phyloP scores from a whole-genome alignment of 495 filamentous ascomycete genomes.

The Neurospora sublineolata region DNA sequence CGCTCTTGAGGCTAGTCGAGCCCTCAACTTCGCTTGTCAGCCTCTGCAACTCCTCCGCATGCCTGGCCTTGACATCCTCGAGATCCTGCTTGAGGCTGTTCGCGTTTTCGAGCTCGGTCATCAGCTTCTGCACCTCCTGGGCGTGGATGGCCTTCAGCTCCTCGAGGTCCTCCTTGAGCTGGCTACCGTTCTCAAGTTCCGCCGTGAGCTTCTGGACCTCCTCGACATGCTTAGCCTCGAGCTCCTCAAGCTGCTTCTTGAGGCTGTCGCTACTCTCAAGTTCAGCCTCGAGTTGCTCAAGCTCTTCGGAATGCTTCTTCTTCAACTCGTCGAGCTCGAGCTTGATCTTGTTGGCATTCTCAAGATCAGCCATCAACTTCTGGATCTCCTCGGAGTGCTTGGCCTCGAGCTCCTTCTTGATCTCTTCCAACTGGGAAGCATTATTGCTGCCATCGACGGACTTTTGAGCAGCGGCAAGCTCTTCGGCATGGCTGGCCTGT shows the following conservation, averaged over 20 bases:
- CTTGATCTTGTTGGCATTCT: conserved; percentile 1
- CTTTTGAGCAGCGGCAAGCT: conserved; percentile 19
- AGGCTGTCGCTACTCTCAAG: conserved; percentile 1
- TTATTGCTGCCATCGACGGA: conserved; percentile 17
- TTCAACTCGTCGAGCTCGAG: conserved; percentile 9
- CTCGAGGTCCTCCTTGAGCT: conserved; percentile 11
- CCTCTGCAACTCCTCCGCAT: conserved; percentile 21
- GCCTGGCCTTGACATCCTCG: conserved; percentile 17
- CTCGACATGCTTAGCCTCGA: conserved; percentile 21
- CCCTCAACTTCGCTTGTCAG: conserved; percentile 28
- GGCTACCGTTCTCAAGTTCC: conserved; percentile 20
- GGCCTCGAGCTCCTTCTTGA: conserved; percentile 27
- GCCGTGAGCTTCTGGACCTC: conserved; percentile 9
- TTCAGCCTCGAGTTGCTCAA: conserved; percentile 23
- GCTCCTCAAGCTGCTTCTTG: conserved; percentile 15
- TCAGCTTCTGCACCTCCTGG: conserved; percentile 10
- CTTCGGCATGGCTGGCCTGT: conserved; percentile 27
- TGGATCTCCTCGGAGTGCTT: conserved; percentile 24
- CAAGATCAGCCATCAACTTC: not conserved
- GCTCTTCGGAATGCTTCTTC: conserved; percentile 18
- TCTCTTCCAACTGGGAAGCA: conserved; percentile 15
- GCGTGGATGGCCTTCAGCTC: conserved; percentile 22
- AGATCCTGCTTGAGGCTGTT: conserved; percentile 16
- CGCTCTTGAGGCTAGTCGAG: conserved; percentile 19
- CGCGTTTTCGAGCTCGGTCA: conserved; percentile 18